phyloP scores from a whole-genome alignment of 2,329 filamentous ascomycete genomes.

The Claviceps sp. region DNA sequence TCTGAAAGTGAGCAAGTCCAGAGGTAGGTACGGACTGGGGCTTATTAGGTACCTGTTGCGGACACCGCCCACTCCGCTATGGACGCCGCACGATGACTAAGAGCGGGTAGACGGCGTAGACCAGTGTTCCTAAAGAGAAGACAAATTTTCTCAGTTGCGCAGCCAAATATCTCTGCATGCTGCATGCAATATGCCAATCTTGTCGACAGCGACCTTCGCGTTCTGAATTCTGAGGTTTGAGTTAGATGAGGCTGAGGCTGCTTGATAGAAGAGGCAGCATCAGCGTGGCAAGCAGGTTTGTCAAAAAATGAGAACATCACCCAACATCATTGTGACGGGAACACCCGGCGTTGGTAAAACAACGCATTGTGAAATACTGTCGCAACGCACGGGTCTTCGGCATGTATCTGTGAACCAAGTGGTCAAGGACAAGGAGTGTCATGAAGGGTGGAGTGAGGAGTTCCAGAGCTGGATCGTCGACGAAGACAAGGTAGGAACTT shows the following conservation, averaged over 20 bases:
- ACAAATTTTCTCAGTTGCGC: too few relatives aligned
- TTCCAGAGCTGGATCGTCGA: conserved; percentile 85
- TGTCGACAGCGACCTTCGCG: background rate
- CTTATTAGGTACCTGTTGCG: too few relatives aligned
- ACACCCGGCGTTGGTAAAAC: conserved; percentile 96
- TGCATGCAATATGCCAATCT: background rate
- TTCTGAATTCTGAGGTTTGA: background rate
- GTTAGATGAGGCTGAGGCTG: background rate
- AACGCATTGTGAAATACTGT: conserved; percentile 74
- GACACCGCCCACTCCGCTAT: too few relatives aligned
- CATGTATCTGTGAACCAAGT: conserved; percentile 84
- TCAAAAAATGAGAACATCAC: conserved; percentile 34
- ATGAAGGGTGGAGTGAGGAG: conserved; percentile 79
- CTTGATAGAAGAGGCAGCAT: background rate
- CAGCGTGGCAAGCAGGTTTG: background rate
- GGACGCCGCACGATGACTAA: too few relatives aligned
- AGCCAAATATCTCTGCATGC: background rate
- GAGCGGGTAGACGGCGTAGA: too few relatives aligned
- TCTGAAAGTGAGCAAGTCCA: too few relatives aligned
- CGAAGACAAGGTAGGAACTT: conserved; percentile 69
- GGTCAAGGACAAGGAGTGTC: conserved; percentile 76
- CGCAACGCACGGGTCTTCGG: conserved; percentile 60
- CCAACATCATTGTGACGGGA: conserved; percentile 91
- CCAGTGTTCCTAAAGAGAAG: too few relatives aligned
- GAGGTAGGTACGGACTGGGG: too few relatives aligned